phyloP scores from a whole-genome alignment of 176 grass and related monocot species.

The Hyparrhenia diplandra region DNA sequence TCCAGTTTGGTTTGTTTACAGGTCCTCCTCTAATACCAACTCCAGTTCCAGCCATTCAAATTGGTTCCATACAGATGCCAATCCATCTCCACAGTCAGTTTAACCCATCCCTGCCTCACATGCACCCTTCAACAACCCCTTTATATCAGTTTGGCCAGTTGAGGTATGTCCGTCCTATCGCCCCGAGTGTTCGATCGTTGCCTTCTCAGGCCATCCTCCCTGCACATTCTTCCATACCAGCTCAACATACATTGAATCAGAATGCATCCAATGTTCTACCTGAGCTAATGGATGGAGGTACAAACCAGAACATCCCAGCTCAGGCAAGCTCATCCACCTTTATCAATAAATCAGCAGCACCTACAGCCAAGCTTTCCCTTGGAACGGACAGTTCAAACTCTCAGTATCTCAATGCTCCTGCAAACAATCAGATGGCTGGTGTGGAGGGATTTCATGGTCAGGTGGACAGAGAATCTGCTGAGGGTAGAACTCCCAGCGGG shows the following conservation, averaged over 20 bases:
- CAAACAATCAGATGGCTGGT: constrained; percentile 42
- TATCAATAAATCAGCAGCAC: constrained; percentile 21
- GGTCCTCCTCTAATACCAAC: constrained; percentile 90
- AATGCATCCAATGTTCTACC: constrained; percentile 45
- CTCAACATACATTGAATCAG: constrained; percentile 49
- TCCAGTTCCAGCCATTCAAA: constrained; percentile 87
- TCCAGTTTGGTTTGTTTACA: constrained; percentile 96
- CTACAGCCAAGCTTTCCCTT: constrained; percentile 13
- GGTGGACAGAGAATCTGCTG: constrained; percentile 10
- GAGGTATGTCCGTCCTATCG: constrained; percentile 57
- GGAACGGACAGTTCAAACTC: constrained; percentile 19
- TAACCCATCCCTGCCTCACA: constrained; percentile 55
- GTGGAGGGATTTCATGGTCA: constrained; percentile 32
- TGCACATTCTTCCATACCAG: constrained; percentile 35
- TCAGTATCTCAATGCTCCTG: constrained; percentile 30
- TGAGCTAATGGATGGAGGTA: constrained; percentile 30
- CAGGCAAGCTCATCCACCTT: constrained; percentile 25
- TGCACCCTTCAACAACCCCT: constrained; percentile 56
- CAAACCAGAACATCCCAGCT: constrained; percentile 32
- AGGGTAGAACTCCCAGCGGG: constrained; percentile 4
- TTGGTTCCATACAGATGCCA: constrained; percentile 99
- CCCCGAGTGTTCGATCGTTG: constrained; percentile 35
- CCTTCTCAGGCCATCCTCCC: constrained; percentile 42
- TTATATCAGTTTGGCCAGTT: constrained; percentile 94
- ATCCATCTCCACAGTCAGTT: constrained; percentile 83